Percentiles rank a stretch among this genome's conserved stretches.
Evolutionary conservation across 1,139 yeast species (phyloP).

Genomic region (Arxiozyma heterogenica): DNA sequence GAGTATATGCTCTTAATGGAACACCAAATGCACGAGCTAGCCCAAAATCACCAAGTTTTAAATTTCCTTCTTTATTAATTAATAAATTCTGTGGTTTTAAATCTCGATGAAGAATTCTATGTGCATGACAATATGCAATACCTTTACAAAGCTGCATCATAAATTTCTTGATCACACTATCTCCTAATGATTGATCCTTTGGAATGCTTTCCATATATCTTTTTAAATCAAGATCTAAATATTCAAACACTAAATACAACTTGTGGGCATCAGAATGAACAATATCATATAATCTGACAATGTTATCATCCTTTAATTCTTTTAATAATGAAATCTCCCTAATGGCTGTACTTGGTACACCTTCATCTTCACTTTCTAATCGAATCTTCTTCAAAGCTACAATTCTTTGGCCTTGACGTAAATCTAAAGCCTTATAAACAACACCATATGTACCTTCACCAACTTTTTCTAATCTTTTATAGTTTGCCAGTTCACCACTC

Average conservation of each 20-base stretch:
- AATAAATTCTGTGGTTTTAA: slow-evolving; percentile 91
- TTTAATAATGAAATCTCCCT: slow-evolving; percentile 89
- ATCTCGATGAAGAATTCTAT: slow-evolving; percentile 90
- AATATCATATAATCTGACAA: slow-evolving; percentile 83
- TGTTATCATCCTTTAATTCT: slow-evolving; percentile 87
- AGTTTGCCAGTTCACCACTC: slow-evolving; percentile 84
- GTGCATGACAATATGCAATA: slow-evolving; percentile 89
- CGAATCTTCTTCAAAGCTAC: slow-evolving; percentile 94
- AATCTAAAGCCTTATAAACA: slow-evolving; percentile 90
- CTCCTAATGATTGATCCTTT: slow-evolving; percentile 81
- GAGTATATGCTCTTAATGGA: slow-evolving; percentile 91
- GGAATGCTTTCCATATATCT: slow-evolving; percentile 96
- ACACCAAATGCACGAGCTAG: slow-evolving; percentile 96
- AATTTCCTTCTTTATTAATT: slow-evolving; percentile 89
- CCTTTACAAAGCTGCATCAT: slow-evolving; percentile 91
- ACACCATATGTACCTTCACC: slow-evolving; percentile 99
- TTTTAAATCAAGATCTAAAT: slow-evolving; percentile 85
- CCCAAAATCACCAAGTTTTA: slow-evolving; percentile 95
- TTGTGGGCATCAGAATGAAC: slow-evolving; percentile 96
- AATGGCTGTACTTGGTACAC: slow-evolving; percentile 97
- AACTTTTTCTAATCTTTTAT: slow-evolving; percentile 87
- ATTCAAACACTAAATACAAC: slow-evolving; percentile 87
- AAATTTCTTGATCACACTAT: slow-evolving; percentile 83
- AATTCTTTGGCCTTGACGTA: slow-evolving; percentile 77
- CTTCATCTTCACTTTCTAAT: slow-evolving; percentile 95